Conservation (phyloP, 768 basidiomycete species). For the Trametes villosa region DNA sequence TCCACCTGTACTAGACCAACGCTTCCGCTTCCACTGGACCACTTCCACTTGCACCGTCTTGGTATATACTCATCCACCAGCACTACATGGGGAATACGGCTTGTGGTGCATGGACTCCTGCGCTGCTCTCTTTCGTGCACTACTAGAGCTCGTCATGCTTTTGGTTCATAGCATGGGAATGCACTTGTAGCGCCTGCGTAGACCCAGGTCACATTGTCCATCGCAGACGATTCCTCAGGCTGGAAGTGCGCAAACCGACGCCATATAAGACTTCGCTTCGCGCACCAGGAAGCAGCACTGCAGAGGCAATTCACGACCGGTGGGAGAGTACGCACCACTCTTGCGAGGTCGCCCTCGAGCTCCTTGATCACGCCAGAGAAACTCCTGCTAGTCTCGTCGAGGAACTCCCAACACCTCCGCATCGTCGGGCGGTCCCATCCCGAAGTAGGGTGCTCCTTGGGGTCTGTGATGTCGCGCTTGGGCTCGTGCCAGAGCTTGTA, state of each 20-base stretch:
- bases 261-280: background rate
- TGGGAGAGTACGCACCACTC: conserved; percentile 66
- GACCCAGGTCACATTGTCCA: too few relatives aligned
- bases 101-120: too few relatives aligned
- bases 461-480: conserved; percentile 79
- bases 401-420: conserved; percentile 87
- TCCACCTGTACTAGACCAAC: too few relatives aligned
- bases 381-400: conserved; percentile 88
- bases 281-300: background rate
- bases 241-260: background rate
- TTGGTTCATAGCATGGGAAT: too few relatives aligned
- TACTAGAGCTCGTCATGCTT: too few relatives aligned
- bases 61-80: too few relatives aligned
- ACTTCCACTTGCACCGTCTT: too few relatives aligned
- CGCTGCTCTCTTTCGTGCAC: too few relatives aligned
- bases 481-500: conserved; percentile 83
- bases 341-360: conserved; percentile 91
- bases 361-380: conserved; percentile 96
- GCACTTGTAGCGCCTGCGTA: too few relatives aligned
- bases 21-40: too few relatives aligned
- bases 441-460: conserved; percentile 74
- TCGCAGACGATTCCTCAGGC: background rate
- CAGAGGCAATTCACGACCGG: background rate
- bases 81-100: too few relatives aligned
- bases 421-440: conserved; percentile 88